Conservation (phyloP, 768 basidiomycete genomes). For the Russula compacta region DNA sequence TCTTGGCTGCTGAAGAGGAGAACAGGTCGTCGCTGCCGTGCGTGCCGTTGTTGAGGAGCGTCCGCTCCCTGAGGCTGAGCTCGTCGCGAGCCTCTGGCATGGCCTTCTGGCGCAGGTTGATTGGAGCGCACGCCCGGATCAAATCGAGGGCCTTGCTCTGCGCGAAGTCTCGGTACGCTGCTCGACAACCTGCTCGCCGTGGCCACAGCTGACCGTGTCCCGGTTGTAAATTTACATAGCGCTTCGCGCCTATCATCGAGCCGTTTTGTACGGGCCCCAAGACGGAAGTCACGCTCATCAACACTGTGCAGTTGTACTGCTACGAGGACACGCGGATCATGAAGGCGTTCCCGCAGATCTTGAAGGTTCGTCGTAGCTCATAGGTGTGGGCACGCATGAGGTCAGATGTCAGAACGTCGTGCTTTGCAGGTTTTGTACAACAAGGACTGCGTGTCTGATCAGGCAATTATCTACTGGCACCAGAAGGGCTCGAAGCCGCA, state of each 20-base stretch:
- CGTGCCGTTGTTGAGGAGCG: slow-evolving; percentile 64
- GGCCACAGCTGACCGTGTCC: not conserved
- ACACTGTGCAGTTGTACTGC: slow-evolving; percentile 90
- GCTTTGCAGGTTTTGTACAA: slow-evolving; percentile 76
- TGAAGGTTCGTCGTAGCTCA: slow-evolving; percentile 49
- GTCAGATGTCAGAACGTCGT: not conserved
- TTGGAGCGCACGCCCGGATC: slow-evolving; percentile 84
- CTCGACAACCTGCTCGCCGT: not conserved
- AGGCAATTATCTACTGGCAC: slow-evolving; percentile 97
- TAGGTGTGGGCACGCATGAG: not conserved
- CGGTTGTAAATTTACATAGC: slow-evolving; percentile 35
- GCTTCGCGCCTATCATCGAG: slow-evolving; percentile 77
- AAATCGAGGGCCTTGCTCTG: slow-evolving; percentile 82
- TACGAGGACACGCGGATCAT: slow-evolving; percentile 95
- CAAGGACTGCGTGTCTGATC: slow-evolving; percentile 89
- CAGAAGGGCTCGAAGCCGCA: slow-evolving; percentile 95
- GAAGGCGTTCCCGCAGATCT: slow-evolving; percentile 89
- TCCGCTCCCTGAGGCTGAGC: slow-evolving; percentile 77
- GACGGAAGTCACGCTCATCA: slow-evolving; percentile 90
- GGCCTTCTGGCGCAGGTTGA: slow-evolving; percentile 83
- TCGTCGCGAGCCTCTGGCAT: slow-evolving; percentile 87
- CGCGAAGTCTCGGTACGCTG: slow-evolving; percentile 74
- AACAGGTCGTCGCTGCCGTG: slow-evolving; percentile 68
- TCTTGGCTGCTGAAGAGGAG: not conserved
- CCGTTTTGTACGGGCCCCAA: slow-evolving; percentile 85